phyloP scores from a whole-genome alignment of 331 rosid species.

The Phaseolus coccineus region DNA sequence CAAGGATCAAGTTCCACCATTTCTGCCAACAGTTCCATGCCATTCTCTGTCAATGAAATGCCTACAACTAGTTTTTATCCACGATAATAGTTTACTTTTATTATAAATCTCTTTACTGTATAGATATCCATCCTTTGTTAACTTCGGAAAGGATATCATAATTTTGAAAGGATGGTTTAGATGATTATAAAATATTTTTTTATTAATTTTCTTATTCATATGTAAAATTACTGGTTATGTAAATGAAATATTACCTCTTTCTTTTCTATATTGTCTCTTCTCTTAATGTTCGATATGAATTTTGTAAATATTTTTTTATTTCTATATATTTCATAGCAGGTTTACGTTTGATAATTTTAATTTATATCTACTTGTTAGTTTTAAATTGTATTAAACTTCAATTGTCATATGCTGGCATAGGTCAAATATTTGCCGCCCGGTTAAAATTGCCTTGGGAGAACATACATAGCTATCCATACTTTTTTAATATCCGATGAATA shows the following conservation, averaged over 20 bases:
- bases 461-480: too few species aligned
- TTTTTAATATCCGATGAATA: too few species aligned
- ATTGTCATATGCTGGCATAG: too few species aligned
- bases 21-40: background rate
- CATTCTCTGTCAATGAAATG: constrained; percentile 22
- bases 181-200: background rate
- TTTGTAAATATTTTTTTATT: background rate
- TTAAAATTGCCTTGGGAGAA: too few species aligned
- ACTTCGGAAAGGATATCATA: background rate
- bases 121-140: background rate
- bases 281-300: background rate
- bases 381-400: background rate
- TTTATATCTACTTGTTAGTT: background rate
- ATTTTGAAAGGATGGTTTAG: background rate
- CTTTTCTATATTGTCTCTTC: too few species aligned
- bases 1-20: background rate
- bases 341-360: too few species aligned
- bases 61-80: constrained; percentile 3
- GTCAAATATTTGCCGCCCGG: too few species aligned
- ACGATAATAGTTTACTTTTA: background rate
- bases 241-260: background rate
- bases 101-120: background rate
- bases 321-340: background rate
- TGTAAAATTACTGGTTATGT: background rate
- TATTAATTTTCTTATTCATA: background rate